These are phyloP conservation scores for Melampsora americana DNA, from an alignment of 1,284 basidiomycete genomes.

Conservation along the genomic window DNA sequence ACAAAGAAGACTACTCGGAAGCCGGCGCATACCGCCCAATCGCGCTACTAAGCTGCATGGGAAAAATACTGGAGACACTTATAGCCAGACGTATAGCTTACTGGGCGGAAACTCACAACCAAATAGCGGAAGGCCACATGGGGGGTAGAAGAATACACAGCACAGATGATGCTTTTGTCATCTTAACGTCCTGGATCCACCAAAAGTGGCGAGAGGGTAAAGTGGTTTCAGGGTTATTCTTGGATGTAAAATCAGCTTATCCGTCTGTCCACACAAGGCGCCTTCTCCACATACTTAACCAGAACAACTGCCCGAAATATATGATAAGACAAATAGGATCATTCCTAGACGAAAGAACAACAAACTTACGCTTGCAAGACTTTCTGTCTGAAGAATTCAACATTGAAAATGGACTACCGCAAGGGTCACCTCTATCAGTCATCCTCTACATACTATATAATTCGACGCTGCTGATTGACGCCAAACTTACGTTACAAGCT, in stretches of 20 bases:
- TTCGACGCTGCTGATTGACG: neutral
- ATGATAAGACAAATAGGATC: too few relatives aligned
- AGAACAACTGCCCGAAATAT: too few relatives aligned
- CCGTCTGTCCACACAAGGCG: too few relatives aligned
- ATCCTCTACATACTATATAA: slow-evolving; percentile 7
- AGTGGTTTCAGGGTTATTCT: too few relatives aligned
- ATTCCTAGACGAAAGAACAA: too few relatives aligned
- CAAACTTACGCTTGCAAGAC: too few relatives aligned
- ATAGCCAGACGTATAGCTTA: neutral
- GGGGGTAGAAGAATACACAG: neutral
- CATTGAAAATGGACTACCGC: neutral
- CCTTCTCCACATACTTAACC: too few relatives aligned
- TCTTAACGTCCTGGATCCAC: too few relatives aligned
- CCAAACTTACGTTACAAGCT: neutral
- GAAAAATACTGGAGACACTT: neutral
- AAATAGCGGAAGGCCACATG: neutral
- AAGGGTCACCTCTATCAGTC: slow-evolving; percentile 12
- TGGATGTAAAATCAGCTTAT: too few relatives aligned
- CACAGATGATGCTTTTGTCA: too few relatives aligned
- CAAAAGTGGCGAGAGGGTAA: too few relatives aligned
- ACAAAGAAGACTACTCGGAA: neutral
- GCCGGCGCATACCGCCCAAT: slow-evolving; percentile 4
- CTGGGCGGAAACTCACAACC: neutral
- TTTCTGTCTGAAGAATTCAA: too few relatives aligned
- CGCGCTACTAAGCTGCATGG: neutral